phyloP scores from a whole-genome alignment of 2,329 filamentous ascomycete species.

The Fusarium sp. region DNA sequence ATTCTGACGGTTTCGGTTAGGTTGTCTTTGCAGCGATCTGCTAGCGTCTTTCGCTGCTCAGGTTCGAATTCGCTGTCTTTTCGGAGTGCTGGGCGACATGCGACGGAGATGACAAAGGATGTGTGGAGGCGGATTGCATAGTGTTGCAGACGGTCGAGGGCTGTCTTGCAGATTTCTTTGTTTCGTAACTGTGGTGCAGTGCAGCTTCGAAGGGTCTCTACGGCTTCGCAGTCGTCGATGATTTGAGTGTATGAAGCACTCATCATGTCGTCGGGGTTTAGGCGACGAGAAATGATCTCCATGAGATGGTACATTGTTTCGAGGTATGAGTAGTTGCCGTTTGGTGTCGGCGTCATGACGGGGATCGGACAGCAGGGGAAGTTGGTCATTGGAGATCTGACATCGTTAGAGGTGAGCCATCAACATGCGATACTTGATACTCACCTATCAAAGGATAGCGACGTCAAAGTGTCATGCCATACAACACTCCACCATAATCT shows the following conservation, averaged over 20 bases:
- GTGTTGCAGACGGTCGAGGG: conserved; percentile 69
- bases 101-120: conserved; percentile 71
- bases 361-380: conserved; percentile 66
- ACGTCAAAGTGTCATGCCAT: conserved; percentile 74
- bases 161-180: conserved; percentile 71
- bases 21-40: conserved; percentile 68
- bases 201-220: conserved; percentile 60
- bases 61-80: conserved; percentile 61
- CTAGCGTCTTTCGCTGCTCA: conserved; percentile 63
- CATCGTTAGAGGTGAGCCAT: conserved; percentile 6
- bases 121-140: conserved; percentile 72
- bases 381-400: conserved; percentile 69
- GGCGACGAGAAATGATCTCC: conserved; percentile 65
- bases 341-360: conserved; percentile 51
- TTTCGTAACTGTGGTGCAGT: conserved; percentile 63
- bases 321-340: conserved; percentile 65
- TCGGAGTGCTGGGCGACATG: conserved; percentile 69
- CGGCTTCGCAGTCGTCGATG: conserved; percentile 64
- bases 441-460: conserved; percentile 71
- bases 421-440: not conserved
- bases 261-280: conserved; percentile 63
- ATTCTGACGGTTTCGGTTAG: conserved; percentile 72
- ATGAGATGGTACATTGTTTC: conserved; percentile 73
- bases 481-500: conserved; percentile 72
- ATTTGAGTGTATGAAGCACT: conserved; percentile 64